phyloP scores from a whole-genome alignment of 1,139 yeast species.

The Pichia sp. region DNA sequence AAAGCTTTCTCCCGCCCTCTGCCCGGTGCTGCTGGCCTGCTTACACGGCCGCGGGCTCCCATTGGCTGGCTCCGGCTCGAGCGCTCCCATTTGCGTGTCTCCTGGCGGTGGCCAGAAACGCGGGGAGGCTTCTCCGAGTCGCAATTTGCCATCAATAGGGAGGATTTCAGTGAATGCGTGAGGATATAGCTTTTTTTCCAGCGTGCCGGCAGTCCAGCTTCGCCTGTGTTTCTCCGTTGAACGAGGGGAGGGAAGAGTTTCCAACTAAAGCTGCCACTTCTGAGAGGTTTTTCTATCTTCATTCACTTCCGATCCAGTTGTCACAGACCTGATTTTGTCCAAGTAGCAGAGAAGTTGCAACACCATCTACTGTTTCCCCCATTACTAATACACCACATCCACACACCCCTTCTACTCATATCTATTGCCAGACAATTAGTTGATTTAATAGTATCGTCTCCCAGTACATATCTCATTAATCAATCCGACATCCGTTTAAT shows the following conservation, averaged over 20 bases:
- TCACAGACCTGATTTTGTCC: background rate
- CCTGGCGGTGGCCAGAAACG: background rate
- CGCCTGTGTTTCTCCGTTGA: background rate
- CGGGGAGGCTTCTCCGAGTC: constrained; percentile 13
- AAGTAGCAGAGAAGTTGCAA: background rate
- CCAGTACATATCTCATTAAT: background rate
- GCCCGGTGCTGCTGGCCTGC: background rate
- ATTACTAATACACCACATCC: background rate
- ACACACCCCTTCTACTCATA: background rate
- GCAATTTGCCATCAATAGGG: constrained; percentile 2
- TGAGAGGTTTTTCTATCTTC: background rate
- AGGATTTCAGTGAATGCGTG: background rate
- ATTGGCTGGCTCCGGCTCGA: background rate
- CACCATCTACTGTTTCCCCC: background rate
- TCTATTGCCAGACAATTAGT: background rate
- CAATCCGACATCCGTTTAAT: background rate
- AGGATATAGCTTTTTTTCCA: background rate
- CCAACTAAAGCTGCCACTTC: background rate
- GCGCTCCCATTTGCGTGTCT: background rate
- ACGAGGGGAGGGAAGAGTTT: too few relatives aligned
- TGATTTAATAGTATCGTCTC: background rate
- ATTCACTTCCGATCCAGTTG: background rate
- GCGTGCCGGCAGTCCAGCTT: background rate
- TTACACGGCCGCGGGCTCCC: background rate
- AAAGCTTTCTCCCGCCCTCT: background rate